Base-by-base conservation (phyloP, 352 stramenopile genomes). In the Phytophthora fragariae region DNA sequence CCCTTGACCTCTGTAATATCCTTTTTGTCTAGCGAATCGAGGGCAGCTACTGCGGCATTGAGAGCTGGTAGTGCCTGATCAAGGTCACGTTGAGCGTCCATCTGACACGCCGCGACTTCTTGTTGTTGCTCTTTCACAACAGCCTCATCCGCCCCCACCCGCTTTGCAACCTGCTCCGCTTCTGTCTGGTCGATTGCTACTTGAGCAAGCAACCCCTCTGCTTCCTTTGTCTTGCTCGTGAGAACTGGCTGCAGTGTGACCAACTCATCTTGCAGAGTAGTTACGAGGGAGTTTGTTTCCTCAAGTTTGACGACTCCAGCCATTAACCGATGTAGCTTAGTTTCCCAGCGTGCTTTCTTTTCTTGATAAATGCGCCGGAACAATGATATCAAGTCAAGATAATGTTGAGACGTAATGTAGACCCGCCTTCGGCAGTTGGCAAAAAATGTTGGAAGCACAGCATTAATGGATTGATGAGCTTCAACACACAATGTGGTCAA, bases 341-440 rank as follows among this genome's bases (percentile, higher is more conserved):
- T 70, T 27, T 87, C 75, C 47, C 86, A 70, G 0, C 46, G 39
- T 1, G 35, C 65, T 46, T 83, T 80, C 53, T 93, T 89, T 21
- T 92, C 83, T 0, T 37, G 54, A 52, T 97, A 85, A 52, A 97
- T 92, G 5, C 84, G 70, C n/a, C 90, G 63, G 29, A 97, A 98
- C 19, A 96, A 83, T 5, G 88, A 72, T 24, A 98, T 95, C 14
- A 98, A 68, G 60, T 98, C 93, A 14, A 99, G 78, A 59, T 97
- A 98, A 54, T 97, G 89, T 44, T 95, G 88, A 21, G 92, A 95
- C 7, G 88, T 95, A 19, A 93, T 70, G 59, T 87, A 89, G 14
- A 91, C 80, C 7, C 77, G 76, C 0, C 89, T 70, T 47, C 82
- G 75, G 35, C 54, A 80, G 11, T 75, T 46, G 2, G 56, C 29